These are phyloP conservation scores for Pilatotrama ljubarskyi DNA, from an alignment of 768 basidiomycete genomes.

Conservation along the genomic window DNA sequence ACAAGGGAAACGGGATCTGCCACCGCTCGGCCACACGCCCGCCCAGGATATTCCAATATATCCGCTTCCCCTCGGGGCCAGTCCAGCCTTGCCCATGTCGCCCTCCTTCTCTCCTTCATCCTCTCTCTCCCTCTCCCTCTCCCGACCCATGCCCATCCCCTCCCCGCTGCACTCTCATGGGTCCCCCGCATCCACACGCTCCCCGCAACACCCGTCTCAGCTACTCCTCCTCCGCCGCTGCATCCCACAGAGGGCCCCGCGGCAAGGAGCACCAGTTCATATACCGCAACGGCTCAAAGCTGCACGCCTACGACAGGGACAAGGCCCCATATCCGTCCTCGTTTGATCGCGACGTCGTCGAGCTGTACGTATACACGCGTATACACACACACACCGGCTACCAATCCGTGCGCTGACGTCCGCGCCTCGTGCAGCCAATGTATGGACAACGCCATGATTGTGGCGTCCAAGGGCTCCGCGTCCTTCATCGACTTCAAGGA, in stretches of 20 bases:
- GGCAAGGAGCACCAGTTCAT: constrained; percentile 59
- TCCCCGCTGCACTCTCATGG: constrained; percentile 9
- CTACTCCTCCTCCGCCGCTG: constrained; percentile 20
- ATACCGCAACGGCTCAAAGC: constrained; percentile 59
- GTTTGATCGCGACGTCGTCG: constrained; percentile 66
- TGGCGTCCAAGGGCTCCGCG: constrained; percentile 50
- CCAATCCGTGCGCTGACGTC: neutral
- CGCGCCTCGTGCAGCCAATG: constrained; percentile 7
- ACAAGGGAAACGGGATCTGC: constrained; percentile 2
- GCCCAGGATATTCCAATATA: neutral
- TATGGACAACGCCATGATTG: constrained; percentile 25
- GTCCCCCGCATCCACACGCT: constrained; percentile 12
- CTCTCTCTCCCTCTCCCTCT: neutral
- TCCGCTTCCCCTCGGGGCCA: neutral
- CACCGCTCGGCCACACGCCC: neutral
- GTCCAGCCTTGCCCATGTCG: constrained; percentile 4
- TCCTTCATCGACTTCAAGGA: constrained; percentile 59
- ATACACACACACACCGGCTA: neutral
- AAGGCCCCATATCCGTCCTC: constrained; percentile 81
- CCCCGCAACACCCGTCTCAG: constrained; percentile 18
- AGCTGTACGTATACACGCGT: constrained; percentile 52
- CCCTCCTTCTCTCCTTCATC: constrained; percentile 11
- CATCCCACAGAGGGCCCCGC: constrained; percentile 14
- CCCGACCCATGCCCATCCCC: constrained; percentile 19
- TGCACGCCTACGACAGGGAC: constrained; percentile 68